Base-by-base conservation (phyloP, 345 rosid species). In the Mallotus nudiflorus region DNA sequence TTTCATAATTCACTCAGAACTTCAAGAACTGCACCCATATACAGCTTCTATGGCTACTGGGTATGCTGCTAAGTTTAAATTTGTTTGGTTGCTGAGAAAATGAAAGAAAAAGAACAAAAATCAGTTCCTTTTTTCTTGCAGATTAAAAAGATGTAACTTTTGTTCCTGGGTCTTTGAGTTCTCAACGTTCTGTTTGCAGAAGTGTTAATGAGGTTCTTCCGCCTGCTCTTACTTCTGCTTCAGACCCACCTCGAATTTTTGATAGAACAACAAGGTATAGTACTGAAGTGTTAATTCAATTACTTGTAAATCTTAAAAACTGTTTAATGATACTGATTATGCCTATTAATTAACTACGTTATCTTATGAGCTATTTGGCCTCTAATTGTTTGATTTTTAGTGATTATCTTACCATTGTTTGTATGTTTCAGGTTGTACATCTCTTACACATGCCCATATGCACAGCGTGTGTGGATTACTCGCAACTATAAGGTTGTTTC, bases 401-500 rank as follows among this genome's bases (percentile, higher is more conserved):
- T 16, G 46, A 27, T 11, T 20, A 27, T 64, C 53, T 61, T 62
- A 19, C 49, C 37, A 24, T 53, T 33, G 9, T 9, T 0, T 62
- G 33, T 58, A 51, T 42, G 35, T 57, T 73, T 68, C 67, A 91
- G 97, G 85, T 77, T 89, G 85, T 92, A 87, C 59, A 82, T 84
- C 65, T 83, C 87, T 22, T 88, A 86, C 65, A 77, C 80, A 8
- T 88, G 97, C 81, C 93, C 97, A 4, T 89, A 79, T 54, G 93
- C 90, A 0, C 96, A 88, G 83, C 93, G 92, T 51, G 87, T 80
- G 69, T 89, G 96, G 97, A 86, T 88, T 65, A 76, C 91, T 13
- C 77, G 92, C 64, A 92, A 92, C 80, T 77, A 69, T 71, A 92
- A 92, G 97, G 96, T 92, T 27, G 6, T n/a, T n/a, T n/a, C n/a